Evolutionary conservation across 306 rosid species (phyloP), one percentile per base, ranked within the genome.

Genomic region (Ziziphus jujuba): DNA sequence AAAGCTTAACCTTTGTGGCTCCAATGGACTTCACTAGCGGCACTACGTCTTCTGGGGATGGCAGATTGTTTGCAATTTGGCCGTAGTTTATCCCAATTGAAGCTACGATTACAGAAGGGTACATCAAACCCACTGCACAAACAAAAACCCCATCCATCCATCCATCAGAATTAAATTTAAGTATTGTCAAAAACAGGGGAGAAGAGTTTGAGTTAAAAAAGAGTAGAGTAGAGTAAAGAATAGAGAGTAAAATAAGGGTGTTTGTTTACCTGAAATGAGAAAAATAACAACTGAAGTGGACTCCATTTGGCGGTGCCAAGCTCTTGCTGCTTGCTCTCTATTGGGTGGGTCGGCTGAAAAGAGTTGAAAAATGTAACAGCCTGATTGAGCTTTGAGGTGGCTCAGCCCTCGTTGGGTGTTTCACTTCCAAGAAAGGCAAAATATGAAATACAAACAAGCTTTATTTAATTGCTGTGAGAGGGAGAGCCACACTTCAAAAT

Each of bases 1-100:
- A 95, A 3, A 95, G 96, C 74, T 95, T 95, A 55, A 95, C 84
- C 43, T 85, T 95, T 0, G 99, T 74, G n/a, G 84, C 96, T 4
- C 99, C 99, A 56, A 90, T 76, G 50, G 91, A 82, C 47, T 87
- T 90, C 5, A 89, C 87, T 7, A 95, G 63, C 6, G 89, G 77
- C 43, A 85, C 81, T 3, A 81, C 99, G 7, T 79, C 74, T 7
- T 87, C 84, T 9, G 95, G 92, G 0, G 84, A n/a, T 0, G 97
- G 99, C 21, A 95, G 80, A 61, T 95, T 95, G 91, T 88, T 87
- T 1, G 89, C 97, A 15, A 95, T 90, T 77, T 91, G 99, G 15
- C 99, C 97, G 67, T 95, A 95, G 85, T 95, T 95, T 20, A 95
- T 79, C 14, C 99, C 97, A 36, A 91, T 69, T n/a, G 96, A 79